These are phyloP conservation scores for Stemphylium lycopersici DNA, from an alignment of 2,329 filamentous ascomycete genomes.

Conservation along the genomic window DNA sequence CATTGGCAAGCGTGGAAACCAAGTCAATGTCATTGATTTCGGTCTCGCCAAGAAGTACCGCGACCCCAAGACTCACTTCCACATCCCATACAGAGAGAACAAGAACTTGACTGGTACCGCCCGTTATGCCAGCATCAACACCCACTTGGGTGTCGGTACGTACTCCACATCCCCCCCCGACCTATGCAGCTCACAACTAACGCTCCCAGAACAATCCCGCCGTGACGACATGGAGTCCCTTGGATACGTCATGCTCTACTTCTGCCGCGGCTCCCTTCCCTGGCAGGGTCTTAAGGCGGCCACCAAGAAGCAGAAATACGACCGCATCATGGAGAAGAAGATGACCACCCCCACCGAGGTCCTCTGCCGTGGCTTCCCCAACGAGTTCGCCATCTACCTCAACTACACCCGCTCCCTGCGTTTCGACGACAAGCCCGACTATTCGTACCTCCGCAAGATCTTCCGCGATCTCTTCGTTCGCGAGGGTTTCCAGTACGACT, in stretches of 20 bases:
- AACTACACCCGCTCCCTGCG: constrained; percentile 99
- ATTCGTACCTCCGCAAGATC: constrained; percentile 99
- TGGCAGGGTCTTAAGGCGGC: constrained; percentile 99
- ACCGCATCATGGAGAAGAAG: constrained; percentile 99
- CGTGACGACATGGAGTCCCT: constrained; percentile 99
- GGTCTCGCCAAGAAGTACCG: constrained; percentile 99
- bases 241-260: constrained; percentile 99
- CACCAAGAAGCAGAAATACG: constrained; percentile 99
- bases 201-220: constrained; percentile 81
- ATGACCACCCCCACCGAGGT: constrained; percentile 99
- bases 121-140: constrained; percentile 98
- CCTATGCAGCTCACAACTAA: constrained; percentile 18
- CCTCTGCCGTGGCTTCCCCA: constrained; percentile 97
- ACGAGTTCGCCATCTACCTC: constrained; percentile 99
- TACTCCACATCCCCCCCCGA: not conserved
- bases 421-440: constrained; percentile 99
- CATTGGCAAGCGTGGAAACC: constrained; percentile 98
- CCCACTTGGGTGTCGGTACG: constrained; percentile 89
- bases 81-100: constrained; percentile 99
- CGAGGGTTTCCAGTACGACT: constrained; percentile 99
- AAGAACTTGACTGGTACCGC: constrained; percentile 99
- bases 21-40: constrained; percentile 99
- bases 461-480: constrained; percentile 99
- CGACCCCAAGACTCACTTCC: constrained; percentile 99
- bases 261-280: constrained; percentile 96